A percentile compares a stretch with the other conserved stretches of the same genome.
Conservation (phyloP, 1,139 yeast genomes). For the Geotrichum macrosporum region DNA sequence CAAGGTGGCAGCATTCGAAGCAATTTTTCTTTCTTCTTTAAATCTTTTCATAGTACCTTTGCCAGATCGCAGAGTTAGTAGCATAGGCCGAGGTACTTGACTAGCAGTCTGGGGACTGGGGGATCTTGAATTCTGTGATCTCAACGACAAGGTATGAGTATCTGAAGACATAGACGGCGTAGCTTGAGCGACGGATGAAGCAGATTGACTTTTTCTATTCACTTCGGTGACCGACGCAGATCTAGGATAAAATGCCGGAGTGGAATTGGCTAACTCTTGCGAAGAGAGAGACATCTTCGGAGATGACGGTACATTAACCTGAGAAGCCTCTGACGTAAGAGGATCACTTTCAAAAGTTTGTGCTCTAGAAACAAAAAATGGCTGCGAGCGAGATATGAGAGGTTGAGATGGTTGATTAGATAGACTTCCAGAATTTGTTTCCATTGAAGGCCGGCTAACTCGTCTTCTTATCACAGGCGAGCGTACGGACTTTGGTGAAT, state of each 20-base stretch:
- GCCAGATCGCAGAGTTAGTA: conserved; percentile 15
- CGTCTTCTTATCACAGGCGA: conserved; percentile 14
- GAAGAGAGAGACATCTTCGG: no score
- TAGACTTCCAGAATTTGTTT: neutral
- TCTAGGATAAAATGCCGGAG: neutral
- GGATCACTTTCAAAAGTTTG: no score
- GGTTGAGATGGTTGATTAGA: neutral
- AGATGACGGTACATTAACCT: no score
- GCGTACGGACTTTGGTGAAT: conserved; percentile 2
- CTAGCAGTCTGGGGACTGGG: conserved; percentile 1
- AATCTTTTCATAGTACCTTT: conserved; percentile 10
- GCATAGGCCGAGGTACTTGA: conserved; percentile 13
- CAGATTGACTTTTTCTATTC: neutral
- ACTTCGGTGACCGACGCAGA: neutral
- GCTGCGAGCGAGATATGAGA: no score
- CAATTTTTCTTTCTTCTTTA: conserved; percentile 9
- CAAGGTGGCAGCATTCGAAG: conserved; percentile 5
- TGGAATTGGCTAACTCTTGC: no score
- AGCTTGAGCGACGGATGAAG: no score
- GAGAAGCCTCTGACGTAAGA: no score
- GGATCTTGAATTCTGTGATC: conserved; percentile 1
- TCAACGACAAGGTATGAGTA: conserved; percentile 4
- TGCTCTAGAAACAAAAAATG: no score
- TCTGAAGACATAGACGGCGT: neutral
- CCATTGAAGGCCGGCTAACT: conserved; percentile 13